phyloP scores from a whole-genome alignment of 208 protist genomes.

The Leishmania lainsoni region DNA sequence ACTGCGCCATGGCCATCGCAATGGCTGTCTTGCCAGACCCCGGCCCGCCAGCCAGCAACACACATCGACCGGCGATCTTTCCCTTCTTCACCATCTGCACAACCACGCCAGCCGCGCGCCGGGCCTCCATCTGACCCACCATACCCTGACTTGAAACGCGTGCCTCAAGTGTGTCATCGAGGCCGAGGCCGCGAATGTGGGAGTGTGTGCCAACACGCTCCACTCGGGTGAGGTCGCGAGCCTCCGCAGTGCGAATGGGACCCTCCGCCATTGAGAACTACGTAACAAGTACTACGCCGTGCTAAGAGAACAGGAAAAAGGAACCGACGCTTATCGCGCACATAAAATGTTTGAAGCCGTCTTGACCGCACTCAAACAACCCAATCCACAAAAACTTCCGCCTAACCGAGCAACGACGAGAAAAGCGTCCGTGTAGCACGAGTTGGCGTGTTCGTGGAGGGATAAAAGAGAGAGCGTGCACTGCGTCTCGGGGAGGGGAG shows the following conservation, averaged over 20 bases:
- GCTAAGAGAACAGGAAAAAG: not conserved
- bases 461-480: not conserved
- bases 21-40: constrained; percentile 99
- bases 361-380: too few species aligned
- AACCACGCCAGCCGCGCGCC: constrained; percentile 90
- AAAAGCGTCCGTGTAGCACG: not conserved
- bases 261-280: constrained; percentile 55
- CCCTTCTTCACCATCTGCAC: constrained; percentile 99
- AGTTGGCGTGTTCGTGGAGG: not conserved
- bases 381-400: not conserved
- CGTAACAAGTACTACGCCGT: not conserved
- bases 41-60: constrained; percentile 99
- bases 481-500: not conserved
- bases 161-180: constrained; percentile 98
- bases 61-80: constrained; percentile 99
- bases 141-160: constrained; percentile 96
- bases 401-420: not conserved
- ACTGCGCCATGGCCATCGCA: constrained; percentile 99
- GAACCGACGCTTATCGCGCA: not conserved
- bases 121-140: constrained; percentile 97
- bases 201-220: constrained; percentile 99
- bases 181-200: constrained; percentile 99
- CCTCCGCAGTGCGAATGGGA: constrained; percentile 90
- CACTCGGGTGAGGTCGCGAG: constrained; percentile 96
- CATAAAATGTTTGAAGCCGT: not conserved